Percentiles rank a stretch among this genome's conserved stretches.
phyloP scores from a whole-genome alignment of 345 rosid species.

The sweet orange (Citrus sinensis) region DNA sequence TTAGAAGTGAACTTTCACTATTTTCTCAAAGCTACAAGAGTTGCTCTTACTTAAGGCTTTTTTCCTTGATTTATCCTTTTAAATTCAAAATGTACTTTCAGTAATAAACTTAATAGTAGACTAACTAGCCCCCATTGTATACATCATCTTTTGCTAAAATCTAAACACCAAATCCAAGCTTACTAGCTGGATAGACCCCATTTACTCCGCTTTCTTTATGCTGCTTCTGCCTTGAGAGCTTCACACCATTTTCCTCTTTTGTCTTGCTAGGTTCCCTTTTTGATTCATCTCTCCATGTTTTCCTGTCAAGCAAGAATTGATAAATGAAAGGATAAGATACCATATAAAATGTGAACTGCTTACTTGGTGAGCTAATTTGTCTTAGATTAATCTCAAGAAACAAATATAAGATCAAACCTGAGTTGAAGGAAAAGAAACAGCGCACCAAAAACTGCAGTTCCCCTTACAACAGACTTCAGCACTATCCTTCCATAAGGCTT shows the following conservation, averaged over 20 bases:
- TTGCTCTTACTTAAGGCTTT: not conserved
- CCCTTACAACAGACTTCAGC: conserved; percentile 23
- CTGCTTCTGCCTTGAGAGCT: not conserved
- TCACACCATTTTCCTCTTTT: not conserved
- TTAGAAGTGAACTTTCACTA: not conserved
- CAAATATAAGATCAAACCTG: conserved; percentile 18
- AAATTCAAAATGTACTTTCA: too few relatives aligned
- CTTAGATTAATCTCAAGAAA: not conserved
- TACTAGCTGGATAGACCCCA: conserved; percentile 25
- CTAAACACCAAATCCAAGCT: conserved; percentile 9
- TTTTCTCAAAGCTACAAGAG: not conserved
- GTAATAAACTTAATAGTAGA: too few relatives aligned
- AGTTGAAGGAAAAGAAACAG: conserved; percentile 20
- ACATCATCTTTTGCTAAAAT: too few relatives aligned
- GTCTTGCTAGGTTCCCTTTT: not conserved
- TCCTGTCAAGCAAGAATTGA: conserved; percentile 14
- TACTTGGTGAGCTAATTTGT: not conserved
- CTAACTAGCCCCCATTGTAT: too few relatives aligned
- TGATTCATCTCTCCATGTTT: conserved; percentile 11
- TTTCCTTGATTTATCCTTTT: not conserved
- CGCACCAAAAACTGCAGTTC: conserved; percentile 22
- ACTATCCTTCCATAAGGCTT: conserved; percentile 15
- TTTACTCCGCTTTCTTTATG: not conserved
- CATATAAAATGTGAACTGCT: not conserved
- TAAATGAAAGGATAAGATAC: not conserved